Percentiles rank a stretch among this genome's conserved stretches.
These are phyloP conservation scores for Yamadazyma membranifaciens DNA, from an alignment of 1,139 yeast species.

Conservation along the genomic window DNA sequence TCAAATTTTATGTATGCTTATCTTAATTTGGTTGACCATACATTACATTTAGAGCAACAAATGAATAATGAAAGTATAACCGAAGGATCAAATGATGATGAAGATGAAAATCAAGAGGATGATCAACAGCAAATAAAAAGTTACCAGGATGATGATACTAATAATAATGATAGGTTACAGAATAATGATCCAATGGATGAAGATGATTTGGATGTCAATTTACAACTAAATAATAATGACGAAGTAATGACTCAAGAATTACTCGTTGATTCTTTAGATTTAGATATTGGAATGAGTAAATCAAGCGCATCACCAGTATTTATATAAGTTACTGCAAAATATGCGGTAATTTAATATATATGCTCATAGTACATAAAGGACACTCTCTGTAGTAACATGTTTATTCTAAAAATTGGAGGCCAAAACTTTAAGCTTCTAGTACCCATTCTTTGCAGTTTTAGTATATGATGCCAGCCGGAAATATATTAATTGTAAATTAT, in stretches of 20 bases:
- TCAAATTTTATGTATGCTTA: conserved; percentile 98
- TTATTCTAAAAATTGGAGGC: too few species aligned
- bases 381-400: too few species aligned
- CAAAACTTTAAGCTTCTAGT: not conserved
- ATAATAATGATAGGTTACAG: conserved; percentile 9
- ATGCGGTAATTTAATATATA: not conserved
- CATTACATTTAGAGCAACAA: conserved; percentile 68
- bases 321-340: not conserved
- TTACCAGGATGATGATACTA: conserved; percentile 3
- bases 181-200: conserved; percentile 8
- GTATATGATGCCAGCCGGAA: too few species aligned
- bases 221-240: conserved; percentile 6
- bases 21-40: conserved; percentile 88
- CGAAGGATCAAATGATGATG: conserved; percentile 11
- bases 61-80: conserved; percentile 19
- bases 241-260: conserved; percentile 9
- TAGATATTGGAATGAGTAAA: conserved; percentile 9
- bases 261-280: conserved; percentile 9
- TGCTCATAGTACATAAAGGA: not conserved
- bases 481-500: too few species aligned
- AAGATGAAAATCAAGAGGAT: conserved; percentile 1
- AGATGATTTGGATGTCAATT: conserved; percentile 2
- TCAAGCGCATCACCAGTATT: conserved; percentile 5
- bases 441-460: not conserved
- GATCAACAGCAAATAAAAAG: too few species aligned